These are phyloP conservation scores for Caryopteris hybrid DNA, from an alignment of 305 asterid genomes.

Conservation along the genomic window DNA sequence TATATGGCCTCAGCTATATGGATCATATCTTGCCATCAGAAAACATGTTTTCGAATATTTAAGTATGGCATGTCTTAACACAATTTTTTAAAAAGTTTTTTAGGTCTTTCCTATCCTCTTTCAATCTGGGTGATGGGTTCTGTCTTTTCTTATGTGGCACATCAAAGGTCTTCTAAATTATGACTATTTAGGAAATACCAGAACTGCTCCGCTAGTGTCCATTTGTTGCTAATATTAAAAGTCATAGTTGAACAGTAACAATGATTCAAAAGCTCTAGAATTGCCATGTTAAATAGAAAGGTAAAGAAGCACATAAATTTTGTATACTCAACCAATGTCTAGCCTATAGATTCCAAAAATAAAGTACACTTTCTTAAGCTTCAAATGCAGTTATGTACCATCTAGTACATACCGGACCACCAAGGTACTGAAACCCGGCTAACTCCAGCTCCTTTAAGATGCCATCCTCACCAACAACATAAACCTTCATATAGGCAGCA, in stretches of 20 bases:
- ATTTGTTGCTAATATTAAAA: not conserved
- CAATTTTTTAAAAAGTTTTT: not conserved
- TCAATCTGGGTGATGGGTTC: not conserved
- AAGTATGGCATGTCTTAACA: not conserved
- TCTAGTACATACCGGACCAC: slow-evolving; percentile 79
- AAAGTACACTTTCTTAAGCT: not conserved
- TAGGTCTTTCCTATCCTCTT: not conserved
- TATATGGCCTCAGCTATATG: not conserved
- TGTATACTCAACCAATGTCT: not conserved
- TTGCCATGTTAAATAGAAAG: slow-evolving; percentile 8
- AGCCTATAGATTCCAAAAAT: not conserved
- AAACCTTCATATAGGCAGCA: slow-evolving; percentile 50
- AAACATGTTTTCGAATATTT: not conserved
- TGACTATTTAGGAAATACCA: not conserved
- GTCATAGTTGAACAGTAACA: not conserved
- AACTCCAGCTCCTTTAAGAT: slow-evolving; percentile 88
- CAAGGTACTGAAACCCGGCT: slow-evolving; percentile 82
- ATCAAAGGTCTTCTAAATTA: not conserved
- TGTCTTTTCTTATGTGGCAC: not conserved
- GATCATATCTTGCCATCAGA: not conserved
- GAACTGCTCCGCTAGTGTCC: not conserved
- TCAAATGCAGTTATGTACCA: slow-evolving; percentile 12
- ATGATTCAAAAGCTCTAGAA: not conserved
- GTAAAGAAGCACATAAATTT: not conserved
- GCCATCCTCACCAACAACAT: slow-evolving; percentile 97